Evolutionary conservation across 1,284 basidiomycete genomes (phyloP).

Genomic region (Kwoniella shivajii): DNA sequence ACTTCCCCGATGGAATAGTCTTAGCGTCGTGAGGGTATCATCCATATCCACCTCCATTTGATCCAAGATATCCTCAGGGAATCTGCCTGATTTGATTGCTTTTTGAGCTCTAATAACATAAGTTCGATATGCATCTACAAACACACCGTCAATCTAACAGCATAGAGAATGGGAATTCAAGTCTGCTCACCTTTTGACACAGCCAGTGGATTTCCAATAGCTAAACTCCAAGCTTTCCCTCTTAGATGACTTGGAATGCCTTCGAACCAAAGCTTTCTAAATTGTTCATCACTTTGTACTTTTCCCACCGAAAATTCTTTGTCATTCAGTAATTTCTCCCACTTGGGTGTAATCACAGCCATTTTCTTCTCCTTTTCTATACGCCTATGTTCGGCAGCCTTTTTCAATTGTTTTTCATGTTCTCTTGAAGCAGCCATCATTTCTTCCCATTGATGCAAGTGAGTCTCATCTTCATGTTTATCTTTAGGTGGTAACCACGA

Average conservation of each 20-base stretch:
- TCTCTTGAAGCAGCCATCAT: constrained; percentile 70
- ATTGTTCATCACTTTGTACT: constrained; percentile 47
- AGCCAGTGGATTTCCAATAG: constrained; percentile 84
- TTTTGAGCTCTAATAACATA: constrained; percentile 74
- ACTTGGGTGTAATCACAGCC: constrained; percentile 38
- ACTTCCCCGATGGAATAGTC: constrained; percentile 79
- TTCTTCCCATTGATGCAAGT: constrained; percentile 82
- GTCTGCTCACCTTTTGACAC: constrained; percentile 72
- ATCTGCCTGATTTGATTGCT: constrained; percentile 69
- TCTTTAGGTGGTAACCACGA: constrained; percentile 81
- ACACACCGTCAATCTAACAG: neutral
- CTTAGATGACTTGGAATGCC: constrained; percentile 86
- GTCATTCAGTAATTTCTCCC: constrained; percentile 44
- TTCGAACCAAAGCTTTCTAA: constrained; percentile 85
- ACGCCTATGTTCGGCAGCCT: constrained; percentile 26
- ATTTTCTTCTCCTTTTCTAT: constrained; percentile 44
- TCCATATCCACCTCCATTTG: constrained; percentile 78
- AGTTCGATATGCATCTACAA: constrained; percentile 71
- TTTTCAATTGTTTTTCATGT: constrained; percentile 36
- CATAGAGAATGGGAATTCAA: neutral
- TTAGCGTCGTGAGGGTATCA: constrained; percentile 79
- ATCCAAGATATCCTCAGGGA: constrained; percentile 69
- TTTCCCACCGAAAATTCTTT: constrained; percentile 31
- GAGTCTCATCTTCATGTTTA: constrained; percentile 75
- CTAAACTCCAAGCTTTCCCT: constrained; percentile 82